These are phyloP conservation scores for Zygnema cylindricum DNA, from an alignment of 139 green algal genomes.

Conservation along the genomic window DNA sequence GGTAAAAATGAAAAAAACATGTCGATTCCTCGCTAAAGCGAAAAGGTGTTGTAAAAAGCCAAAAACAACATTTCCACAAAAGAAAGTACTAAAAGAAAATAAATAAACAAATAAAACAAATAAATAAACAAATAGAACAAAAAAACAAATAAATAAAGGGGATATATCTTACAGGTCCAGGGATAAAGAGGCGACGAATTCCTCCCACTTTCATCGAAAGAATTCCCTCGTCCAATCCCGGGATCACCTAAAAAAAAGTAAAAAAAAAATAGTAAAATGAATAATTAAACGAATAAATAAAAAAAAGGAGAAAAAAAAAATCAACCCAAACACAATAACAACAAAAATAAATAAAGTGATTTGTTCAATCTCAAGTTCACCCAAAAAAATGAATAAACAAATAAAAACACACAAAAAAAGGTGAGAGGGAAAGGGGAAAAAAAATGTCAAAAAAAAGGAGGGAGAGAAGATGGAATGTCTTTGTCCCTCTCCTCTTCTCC, in stretches of 20 bases:
- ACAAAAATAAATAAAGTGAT: background rate
- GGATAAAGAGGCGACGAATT: constrained; percentile 90
- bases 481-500: background rate
- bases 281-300: background rate
- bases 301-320: background rate
- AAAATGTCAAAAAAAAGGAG: background rate
- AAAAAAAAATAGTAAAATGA: background rate
- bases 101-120: no score
- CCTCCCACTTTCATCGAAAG: constrained; percentile 85
- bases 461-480: no score
- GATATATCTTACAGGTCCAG: constrained; percentile 68
- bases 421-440: background rate
- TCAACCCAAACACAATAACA: constrained; percentile 5
- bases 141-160: no score
- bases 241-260: constrained; percentile 65
- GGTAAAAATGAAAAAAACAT: no score
- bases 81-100: no score
- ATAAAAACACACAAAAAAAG: background rate
- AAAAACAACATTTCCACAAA: no score
- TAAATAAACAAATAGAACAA: no score
- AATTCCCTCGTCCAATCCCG: constrained; percentile 91
- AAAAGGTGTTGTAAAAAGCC: no score
- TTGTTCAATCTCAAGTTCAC: constrained; percentile 88
- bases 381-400: constrained; percentile 21
- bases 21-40: no score